Conservation (phyloP, 441 rosid species). For the Gossypium davidsonii region DNA sequence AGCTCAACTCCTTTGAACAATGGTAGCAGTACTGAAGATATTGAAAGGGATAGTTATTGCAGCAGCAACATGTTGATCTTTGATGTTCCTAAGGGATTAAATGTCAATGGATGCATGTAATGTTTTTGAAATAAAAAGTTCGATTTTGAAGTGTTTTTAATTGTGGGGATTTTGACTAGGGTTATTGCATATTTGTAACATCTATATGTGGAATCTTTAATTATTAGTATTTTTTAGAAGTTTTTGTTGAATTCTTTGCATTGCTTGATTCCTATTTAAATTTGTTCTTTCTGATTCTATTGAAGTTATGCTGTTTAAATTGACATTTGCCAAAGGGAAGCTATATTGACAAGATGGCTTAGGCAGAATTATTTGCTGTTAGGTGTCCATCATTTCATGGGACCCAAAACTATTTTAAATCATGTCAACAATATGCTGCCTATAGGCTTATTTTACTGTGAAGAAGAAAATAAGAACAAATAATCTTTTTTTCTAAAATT, state of each 20-base stretch:
- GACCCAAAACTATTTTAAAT: not conserved
- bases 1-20: constrained; percentile 47
- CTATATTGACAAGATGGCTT: not conserved
- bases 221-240: not conserved
- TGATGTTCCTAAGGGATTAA: constrained; percentile 32
- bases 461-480: too few species aligned
- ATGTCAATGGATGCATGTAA: constrained; percentile 27
- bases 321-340: not conserved
- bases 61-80: constrained; percentile 52
- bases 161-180: constrained; percentile 1
- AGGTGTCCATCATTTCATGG: constrained; percentile 10
- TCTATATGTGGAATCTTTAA: not conserved
- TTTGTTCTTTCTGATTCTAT: not conserved
- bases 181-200: not conserved
- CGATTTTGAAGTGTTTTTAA: not conserved
- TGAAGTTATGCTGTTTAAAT: not conserved
- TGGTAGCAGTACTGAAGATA: constrained; percentile 42
- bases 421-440: too few species aligned
- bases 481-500: not conserved
- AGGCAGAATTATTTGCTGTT: not conserved
- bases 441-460: too few species aligned
- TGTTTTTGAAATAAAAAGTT: not conserved
- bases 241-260: not conserved
- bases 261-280: not conserved
- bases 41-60: constrained; percentile 53